A percentile compares a stretch with the other conserved stretches of the same genome.
phyloP scores from a whole-genome alignment of 2,329 filamentous ascomycete species.

The Arthrinium puccinioides region DNA sequence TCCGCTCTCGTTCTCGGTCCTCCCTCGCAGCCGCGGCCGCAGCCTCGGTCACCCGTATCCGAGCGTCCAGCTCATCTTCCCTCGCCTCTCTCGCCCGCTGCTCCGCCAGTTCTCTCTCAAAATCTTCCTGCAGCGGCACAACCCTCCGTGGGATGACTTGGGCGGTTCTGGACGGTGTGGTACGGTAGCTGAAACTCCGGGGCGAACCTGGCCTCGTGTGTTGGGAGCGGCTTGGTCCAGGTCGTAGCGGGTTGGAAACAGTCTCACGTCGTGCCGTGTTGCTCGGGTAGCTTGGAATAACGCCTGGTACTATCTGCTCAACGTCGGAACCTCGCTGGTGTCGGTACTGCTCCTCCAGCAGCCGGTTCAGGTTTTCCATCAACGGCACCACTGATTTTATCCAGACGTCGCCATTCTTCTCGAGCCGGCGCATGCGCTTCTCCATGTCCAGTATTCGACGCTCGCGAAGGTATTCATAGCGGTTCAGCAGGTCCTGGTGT shows the following conservation, averaged over 20 bases:
- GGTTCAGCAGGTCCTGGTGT: conserved; percentile 24
- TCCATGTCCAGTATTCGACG: conserved; percentile 39
- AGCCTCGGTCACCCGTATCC: background rate
- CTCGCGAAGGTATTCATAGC: conserved; percentile 34
- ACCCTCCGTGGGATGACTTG: background rate
- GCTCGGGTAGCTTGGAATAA: too few species aligned
- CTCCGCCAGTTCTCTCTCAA: conserved; percentile 1
- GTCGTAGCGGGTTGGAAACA: too few species aligned
- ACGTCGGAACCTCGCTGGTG: too few species aligned
- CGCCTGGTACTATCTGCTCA: too few species aligned
- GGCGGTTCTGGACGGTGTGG: background rate
- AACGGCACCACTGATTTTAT: conserved; percentile 36
- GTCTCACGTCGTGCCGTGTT: too few species aligned
- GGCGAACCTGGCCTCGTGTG: too few species aligned
- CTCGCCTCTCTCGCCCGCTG: background rate
- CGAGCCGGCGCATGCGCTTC: conserved; percentile 35
- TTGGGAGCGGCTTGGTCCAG: too few species aligned
- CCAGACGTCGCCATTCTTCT: conserved; percentile 39
- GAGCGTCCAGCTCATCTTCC: conserved; percentile 1
- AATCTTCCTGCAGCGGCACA: conserved; percentile 1
- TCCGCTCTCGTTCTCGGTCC: too few species aligned
- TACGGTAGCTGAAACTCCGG: background rate
- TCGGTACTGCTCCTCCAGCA: conserved; percentile 21
- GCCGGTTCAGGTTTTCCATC: conserved; percentile 32
- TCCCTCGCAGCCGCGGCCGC: too few species aligned